Evolutionary conservation across 345 rosid genomes (phyloP).

Genomic region (Melaleuca quinquenervia): DNA sequence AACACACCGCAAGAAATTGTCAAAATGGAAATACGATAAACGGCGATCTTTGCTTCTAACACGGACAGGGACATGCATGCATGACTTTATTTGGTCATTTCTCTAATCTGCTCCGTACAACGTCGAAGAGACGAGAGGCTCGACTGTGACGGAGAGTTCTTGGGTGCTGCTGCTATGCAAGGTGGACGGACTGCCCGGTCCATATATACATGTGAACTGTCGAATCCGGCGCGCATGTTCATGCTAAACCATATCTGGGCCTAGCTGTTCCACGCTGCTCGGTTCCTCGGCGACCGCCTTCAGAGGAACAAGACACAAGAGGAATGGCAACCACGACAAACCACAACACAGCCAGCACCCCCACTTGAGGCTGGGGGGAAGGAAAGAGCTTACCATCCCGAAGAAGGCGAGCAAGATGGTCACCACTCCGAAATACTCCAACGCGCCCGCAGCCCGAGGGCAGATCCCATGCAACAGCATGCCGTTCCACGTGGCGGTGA

Average conservation of each 20-base stretch:
- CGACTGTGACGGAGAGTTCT: too few species aligned
- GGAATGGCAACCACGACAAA: neutral
- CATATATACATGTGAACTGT: too few species aligned
- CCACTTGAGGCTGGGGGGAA: neutral
- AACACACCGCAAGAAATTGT: neutral
- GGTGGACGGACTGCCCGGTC: too few species aligned
- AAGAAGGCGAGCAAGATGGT: neutral
- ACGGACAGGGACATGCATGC: neutral
- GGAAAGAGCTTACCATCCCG: neutral
- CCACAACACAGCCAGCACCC: neutral
- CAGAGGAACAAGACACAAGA: neutral
- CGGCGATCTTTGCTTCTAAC: neutral
- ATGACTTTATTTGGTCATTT: too few species aligned
- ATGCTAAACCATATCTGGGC: neutral
- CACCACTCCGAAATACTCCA: neutral
- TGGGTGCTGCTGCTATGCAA: too few species aligned
- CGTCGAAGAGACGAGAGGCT: neutral
- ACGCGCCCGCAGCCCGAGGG: neutral
- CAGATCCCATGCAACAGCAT: neutral
- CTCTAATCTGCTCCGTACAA: neutral
- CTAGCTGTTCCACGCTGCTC: fast-evolving
- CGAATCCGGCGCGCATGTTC: too few species aligned
- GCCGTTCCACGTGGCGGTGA: neutral
- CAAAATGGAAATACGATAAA: neutral
- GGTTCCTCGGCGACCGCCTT: neutral